A percentile compares a stretch with the other conserved stretches of the same genome.
phyloP scores from a whole-genome alignment of 2,329 filamentous ascomycete genomes.

The Escovopsis weberi region DNA sequence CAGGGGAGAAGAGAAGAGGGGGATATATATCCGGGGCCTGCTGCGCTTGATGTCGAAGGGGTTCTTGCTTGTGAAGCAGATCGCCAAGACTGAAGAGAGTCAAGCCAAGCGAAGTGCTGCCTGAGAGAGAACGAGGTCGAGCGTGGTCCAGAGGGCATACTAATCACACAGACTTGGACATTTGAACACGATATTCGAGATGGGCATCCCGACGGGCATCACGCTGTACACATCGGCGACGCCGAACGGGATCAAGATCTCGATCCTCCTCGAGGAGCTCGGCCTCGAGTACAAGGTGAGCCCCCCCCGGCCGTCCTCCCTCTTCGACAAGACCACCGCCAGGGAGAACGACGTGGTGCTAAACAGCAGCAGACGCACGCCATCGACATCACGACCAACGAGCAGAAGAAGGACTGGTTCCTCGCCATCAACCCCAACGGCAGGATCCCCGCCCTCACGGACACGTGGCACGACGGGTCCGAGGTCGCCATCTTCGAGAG shows the following conservation, averaged over 20 bases:
- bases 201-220: constrained; percentile 41
- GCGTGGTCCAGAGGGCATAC: no score
- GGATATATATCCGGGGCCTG: no score
- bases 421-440: constrained; percentile 87
- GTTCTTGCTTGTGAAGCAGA: no score
- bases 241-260: constrained; percentile 82
- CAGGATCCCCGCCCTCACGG: constrained; percentile 75
- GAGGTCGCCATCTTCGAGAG: constrained; percentile 68
- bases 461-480: constrained; percentile 60
- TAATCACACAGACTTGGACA: no score
- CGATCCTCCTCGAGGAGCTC: constrained; percentile 75
- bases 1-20: no score
- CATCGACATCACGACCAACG: constrained; percentile 59
- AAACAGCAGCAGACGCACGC: constrained; percentile 43
- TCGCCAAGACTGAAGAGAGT: no score
- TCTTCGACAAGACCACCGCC: background rate
- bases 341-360: no score
- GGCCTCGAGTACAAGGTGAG: constrained; percentile 62
- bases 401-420: constrained; percentile 80
- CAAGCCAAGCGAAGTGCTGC: no score
- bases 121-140: no score
- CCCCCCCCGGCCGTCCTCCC: background rate
- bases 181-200: no score
- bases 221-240: constrained; percentile 72
- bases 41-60: no score